Evolutionary conservation across 179 eudicot species (phyloP).

Genomic region (Spinacia oleracea): DNA sequence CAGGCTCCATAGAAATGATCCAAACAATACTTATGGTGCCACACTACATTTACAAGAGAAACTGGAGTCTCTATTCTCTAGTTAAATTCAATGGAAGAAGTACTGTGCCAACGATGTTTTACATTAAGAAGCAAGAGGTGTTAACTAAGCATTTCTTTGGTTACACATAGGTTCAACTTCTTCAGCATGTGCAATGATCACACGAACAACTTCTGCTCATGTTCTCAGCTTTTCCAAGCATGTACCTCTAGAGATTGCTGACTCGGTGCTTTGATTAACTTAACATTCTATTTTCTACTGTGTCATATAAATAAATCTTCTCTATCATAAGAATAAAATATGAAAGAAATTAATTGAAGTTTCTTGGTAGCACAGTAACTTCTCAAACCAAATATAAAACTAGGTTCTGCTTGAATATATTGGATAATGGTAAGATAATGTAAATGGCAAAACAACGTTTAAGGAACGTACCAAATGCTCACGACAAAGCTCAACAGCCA

Average conservation of each 20-base stretch:
- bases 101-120: too few relatives aligned
- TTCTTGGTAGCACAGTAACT: background rate
- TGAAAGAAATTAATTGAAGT: background rate
- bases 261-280: background rate
- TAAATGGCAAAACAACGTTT: background rate
- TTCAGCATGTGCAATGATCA: background rate
- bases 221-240: background rate
- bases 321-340: background rate
- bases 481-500: slow-evolving; percentile 88
- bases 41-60: slow-evolving; percentile 5
- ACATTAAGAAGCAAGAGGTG: too few relatives aligned
- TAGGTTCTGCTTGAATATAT: background rate
- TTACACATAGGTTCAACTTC: background rate
- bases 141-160: too few relatives aligned
- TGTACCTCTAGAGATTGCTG: background rate
- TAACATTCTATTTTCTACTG: background rate
- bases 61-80: too few relatives aligned
- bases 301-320: background rate
- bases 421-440: slow-evolving; percentile 5
- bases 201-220: background rate
- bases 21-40: background rate
- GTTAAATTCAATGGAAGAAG: too few relatives aligned
- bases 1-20: background rate
- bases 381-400: slow-evolving; percentile 2
- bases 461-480: slow-evolving; percentile 74